Evolutionary conservation across 306 rosid genomes (phyloP), one percentile per base, ranked within the genome.

Genomic region (Rosa lucieae): DNA sequence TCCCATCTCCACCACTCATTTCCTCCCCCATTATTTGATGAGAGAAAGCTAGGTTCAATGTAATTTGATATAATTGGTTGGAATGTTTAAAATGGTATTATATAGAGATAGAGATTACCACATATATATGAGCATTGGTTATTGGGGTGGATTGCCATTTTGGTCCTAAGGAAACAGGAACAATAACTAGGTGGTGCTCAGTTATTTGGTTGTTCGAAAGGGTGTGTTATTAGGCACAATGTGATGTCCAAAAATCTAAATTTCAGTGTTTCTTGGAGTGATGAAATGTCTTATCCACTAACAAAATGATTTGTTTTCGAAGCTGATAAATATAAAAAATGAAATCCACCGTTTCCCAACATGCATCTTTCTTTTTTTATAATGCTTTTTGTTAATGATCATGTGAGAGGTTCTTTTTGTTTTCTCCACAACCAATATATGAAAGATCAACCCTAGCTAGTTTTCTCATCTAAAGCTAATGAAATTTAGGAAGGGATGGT

Each of bases 181-280:
- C 84, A 80, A 44, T 76, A 85, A 69, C 81, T 78, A 72, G 49
- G 26, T 52, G 26, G 70, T 44, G 65, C 75, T 80, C 74, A 79
- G 73, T 69, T 82, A 76, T 70, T 53, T 81, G 80, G 67, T 70
- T 75, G 82, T 47, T 71, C 47, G 49, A 84, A 75, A 76, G 81
- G 81, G 79, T 83, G 84, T 79, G 84, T 88, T 84, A 87, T 88
- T 87, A 88, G 83, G 26, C 26, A 61, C 80, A 81, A 80, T 86
- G 77, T 81, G 86, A 84, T 80, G 81, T 79, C 86, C 86, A 78
- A 89, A 84, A 81, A 67, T 86, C 82, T 91, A 85, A 90, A 90
- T 84, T 92, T 92, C 91, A 89, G 97, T 81, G 91, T 88, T 90
- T 85, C 92, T 92, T 84, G 89, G 85, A 89, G 85, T 89, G 86